Percentiles rank a stretch among this genome's conserved stretches.
These are phyloP conservation scores for Carnegiea gigantea DNA, from an alignment of 179 eudicot species.

Conservation along the genomic window DNA sequence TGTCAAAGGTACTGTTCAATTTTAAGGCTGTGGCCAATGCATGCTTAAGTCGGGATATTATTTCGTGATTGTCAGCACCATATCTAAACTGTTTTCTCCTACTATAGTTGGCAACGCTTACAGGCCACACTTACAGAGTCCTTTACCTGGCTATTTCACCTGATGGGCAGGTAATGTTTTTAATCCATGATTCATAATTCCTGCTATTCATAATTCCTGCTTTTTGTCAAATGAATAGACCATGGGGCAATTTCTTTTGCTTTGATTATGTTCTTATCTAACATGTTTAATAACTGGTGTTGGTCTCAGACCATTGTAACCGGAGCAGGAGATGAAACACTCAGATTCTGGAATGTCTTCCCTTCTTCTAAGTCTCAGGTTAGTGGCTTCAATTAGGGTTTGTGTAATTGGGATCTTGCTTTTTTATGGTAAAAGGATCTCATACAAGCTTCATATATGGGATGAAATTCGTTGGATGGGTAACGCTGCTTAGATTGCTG, in stretches of 20 bases:
- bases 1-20: constrained; percentile 71
- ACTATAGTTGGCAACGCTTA: constrained; percentile 79
- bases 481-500: too few relatives aligned
- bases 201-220: neutral
- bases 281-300: constrained; percentile 8
- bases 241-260: neutral
- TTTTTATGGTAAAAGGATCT: too few relatives aligned
- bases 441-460: too few relatives aligned
- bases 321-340: constrained; percentile 99
- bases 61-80: neutral
- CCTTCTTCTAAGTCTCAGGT: constrained; percentile 98
- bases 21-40: constrained; percentile 1
- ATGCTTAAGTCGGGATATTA: neutral
- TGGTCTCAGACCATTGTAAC: constrained; percentile 85
- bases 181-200: neutral
- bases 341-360: constrained; percentile 94
- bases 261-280: neutral
- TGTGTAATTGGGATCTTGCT: neutral
- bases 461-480: too few relatives aligned
- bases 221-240: neutral
- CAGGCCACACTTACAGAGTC: constrained; percentile 87
- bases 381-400: constrained; percentile 3
- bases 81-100: constrained; percentile 4
- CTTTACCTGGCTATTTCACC: constrained; percentile 91
- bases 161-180: constrained; percentile 72